These are phyloP conservation scores for Lactarius vividus DNA, from an alignment of 768 basidiomycete species.

Conservation along the genomic window DNA sequence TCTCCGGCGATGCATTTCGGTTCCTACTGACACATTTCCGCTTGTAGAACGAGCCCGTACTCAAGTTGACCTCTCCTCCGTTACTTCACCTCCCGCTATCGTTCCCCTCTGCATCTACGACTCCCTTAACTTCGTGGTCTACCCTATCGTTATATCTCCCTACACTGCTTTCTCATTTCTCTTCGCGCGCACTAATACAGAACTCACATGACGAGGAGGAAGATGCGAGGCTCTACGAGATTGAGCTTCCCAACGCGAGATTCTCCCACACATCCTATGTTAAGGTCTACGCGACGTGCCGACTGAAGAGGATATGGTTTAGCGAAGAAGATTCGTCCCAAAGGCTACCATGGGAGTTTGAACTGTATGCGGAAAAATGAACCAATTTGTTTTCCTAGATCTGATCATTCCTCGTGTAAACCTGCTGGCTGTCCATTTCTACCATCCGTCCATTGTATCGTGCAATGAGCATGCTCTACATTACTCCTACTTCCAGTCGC, in stretches of 20 bases:
- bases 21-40: slow-evolving; percentile 22
- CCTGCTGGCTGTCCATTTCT: slow-evolving; percentile 5
- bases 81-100: slow-evolving; percentile 69
- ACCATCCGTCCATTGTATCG: slow-evolving; percentile 59
- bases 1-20: background rate
- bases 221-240: slow-evolving; percentile 29
- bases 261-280: slow-evolving; percentile 71
- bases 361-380: slow-evolving; percentile 47
- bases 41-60: slow-evolving; percentile 51
- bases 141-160: slow-evolving; percentile 63
- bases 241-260: slow-evolving; percentile 45
- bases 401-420: slow-evolving; percentile 15
- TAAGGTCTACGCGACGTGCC: slow-evolving; percentile 75
- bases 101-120: slow-evolving; percentile 56
- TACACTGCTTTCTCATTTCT: slow-evolving; percentile 58
- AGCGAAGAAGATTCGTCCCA: slow-evolving; percentile 48
- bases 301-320: slow-evolving; percentile 76
- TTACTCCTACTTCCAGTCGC: slow-evolving; percentile 41
- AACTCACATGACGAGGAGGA: slow-evolving; percentile 26
- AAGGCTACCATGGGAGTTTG: slow-evolving; percentile 72
- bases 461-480: slow-evolving; percentile 69
- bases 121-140: slow-evolving; percentile 65
- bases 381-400: background rate
- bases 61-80: slow-evolving; percentile 49
- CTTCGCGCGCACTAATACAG: slow-evolving; percentile 42